Evolutionary conservation across 2,329 filamentous ascomycete species (phyloP).

Genomic region (Aspergillus spinulosporus): DNA sequence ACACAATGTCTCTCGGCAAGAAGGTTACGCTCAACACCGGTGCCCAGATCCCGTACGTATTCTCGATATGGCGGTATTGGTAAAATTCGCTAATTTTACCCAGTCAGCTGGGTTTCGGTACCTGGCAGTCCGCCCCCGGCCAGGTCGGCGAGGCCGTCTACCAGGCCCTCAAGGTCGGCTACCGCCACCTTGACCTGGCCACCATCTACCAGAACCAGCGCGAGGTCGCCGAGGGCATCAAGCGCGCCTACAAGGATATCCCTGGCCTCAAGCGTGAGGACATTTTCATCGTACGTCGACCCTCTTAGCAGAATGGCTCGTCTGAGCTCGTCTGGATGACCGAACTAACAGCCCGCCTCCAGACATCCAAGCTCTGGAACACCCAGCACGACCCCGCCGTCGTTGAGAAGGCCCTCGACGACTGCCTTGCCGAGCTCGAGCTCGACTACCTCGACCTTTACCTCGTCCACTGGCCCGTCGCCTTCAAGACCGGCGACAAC

Average conservation of each 20-base stretch:
- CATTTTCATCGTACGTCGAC: slow-evolving; percentile 37
- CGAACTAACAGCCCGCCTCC: slow-evolving; percentile 8
- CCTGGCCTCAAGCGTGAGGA: slow-evolving; percentile 44
- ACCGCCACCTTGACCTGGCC: slow-evolving; percentile 44
- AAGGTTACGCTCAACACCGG: slow-evolving; percentile 42
- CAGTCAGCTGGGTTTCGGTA: slow-evolving; percentile 43
- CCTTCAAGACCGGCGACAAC: slow-evolving; percentile 39
- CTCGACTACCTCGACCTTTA: slow-evolving; percentile 56
- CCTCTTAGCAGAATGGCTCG: not conserved
- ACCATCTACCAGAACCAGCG: slow-evolving; percentile 45
- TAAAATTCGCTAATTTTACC: slow-evolving; percentile 4
- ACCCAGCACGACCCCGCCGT: slow-evolving; percentile 51
- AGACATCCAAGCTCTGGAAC: slow-evolving; percentile 65
- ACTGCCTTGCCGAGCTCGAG: slow-evolving; percentile 53
- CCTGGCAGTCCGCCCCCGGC: slow-evolving; percentile 43
- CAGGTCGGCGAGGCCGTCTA: slow-evolving; percentile 44
- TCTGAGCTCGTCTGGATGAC: not conserved
- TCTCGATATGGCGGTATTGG: not conserved
- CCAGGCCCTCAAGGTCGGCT: slow-evolving; percentile 42
- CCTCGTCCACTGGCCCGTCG: slow-evolving; percentile 50
- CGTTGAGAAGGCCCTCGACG: slow-evolving; percentile 53
- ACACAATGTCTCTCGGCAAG: slow-evolving; percentile 43
- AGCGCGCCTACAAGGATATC: slow-evolving; percentile 39
- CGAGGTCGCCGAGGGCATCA: slow-evolving; percentile 37
- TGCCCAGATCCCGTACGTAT: slow-evolving; percentile 39